phyloP scores from a whole-genome alignment of 2,329 filamentous ascomycete genomes.

The Tolypocladium amazonense region DNA sequence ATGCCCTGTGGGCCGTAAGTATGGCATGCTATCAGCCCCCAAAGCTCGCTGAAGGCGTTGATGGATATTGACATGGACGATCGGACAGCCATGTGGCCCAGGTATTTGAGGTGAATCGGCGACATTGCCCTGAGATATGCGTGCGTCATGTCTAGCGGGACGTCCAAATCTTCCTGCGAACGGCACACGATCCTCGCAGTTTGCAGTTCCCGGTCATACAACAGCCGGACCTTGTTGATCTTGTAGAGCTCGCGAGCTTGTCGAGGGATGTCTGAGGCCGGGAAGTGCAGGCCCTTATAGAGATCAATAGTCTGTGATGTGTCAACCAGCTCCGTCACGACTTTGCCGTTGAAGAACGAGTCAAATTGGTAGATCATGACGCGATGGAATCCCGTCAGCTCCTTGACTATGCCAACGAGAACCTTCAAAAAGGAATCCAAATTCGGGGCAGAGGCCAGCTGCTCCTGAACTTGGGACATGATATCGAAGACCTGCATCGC shows the following conservation, averaged over 20 bases:
- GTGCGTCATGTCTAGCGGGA: conserved; percentile 72
- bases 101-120: conserved; percentile 79
- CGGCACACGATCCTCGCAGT: conserved; percentile 77
- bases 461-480: conserved; percentile 84
- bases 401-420: conserved; percentile 76
- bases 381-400: conserved; percentile 81
- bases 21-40: conserved; percentile 83
- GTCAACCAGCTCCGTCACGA: conserved; percentile 81
- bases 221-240: conserved; percentile 76
- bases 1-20: conserved; percentile 68
- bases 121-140: conserved; percentile 83
- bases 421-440: conserved; percentile 70
- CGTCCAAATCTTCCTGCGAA: conserved; percentile 59
- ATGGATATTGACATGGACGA: conserved; percentile 93
- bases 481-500: conserved; percentile 89
- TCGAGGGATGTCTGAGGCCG: conserved; percentile 75
- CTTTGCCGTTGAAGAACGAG: conserved; percentile 67
- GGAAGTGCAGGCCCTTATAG: conserved; percentile 81
- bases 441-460: conserved; percentile 61
- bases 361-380: conserved; percentile 95
- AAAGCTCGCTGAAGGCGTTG: conserved; percentile 74
- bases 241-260: conserved; percentile 86
- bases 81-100: conserved; percentile 82
- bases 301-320: conserved; percentile 69
- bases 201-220: conserved; percentile 75